phyloP scores from a whole-genome alignment of 129 eudicot genomes.

The Artemisia tridentata region DNA sequence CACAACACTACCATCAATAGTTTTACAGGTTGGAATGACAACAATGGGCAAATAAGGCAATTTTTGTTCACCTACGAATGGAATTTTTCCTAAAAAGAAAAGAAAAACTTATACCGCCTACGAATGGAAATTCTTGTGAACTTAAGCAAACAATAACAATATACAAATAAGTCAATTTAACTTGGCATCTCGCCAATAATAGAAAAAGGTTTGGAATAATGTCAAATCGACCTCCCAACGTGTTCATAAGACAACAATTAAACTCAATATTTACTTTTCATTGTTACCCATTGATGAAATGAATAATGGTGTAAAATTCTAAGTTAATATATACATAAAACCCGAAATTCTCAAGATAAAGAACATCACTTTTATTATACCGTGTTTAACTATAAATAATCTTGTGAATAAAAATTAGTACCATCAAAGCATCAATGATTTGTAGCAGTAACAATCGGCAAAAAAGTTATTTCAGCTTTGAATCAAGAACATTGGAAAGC shows the following conservation, averaged over 20 bases:
- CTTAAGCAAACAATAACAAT: not conserved
- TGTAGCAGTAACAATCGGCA: not conserved
- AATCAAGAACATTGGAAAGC: not conserved
- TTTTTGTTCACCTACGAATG: not conserved
- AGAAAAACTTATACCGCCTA: not conserved
- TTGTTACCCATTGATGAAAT: not conserved
- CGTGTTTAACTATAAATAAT: not conserved
- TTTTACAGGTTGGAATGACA: not conserved
- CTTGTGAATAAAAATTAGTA: too few species aligned
- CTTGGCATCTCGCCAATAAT: not conserved
- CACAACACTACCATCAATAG: slow-evolving; percentile 6
- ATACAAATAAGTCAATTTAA: not conserved
- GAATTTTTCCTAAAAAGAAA: not conserved
- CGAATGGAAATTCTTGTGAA: not conserved
- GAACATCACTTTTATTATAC: not conserved
- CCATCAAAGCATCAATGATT: too few species aligned
- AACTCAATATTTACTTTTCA: not conserved
- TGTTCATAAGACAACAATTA: not conserved
- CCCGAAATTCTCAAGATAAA: too few species aligned
- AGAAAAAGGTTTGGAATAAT: not conserved
- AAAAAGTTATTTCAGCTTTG: not conserved
- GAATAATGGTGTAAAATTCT: not conserved
- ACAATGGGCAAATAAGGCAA: slow-evolving; percentile 16
- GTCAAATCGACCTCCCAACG: not conserved
- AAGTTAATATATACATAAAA: not conserved